Evolutionary conservation across 2,329 filamentous ascomycete species (phyloP).

Genomic region (Trematosphaeria pertusa): DNA sequence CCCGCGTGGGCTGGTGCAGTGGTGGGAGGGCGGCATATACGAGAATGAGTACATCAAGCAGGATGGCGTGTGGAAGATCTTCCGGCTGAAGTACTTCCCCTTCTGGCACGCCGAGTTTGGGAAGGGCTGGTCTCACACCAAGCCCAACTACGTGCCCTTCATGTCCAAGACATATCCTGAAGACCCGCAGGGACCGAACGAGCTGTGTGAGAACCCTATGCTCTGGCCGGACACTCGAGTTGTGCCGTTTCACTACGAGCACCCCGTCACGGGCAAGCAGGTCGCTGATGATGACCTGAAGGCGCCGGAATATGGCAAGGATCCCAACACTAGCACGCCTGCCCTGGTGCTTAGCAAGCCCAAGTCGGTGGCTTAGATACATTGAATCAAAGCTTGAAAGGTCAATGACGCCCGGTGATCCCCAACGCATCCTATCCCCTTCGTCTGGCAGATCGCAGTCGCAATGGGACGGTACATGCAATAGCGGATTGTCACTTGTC

Average conservation of each 20-base stretch:
- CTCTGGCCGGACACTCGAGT: constrained; percentile 65
- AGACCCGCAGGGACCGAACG: constrained; percentile 60
- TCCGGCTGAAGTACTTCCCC: constrained; percentile 62
- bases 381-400: not conserved
- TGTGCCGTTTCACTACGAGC: constrained; percentile 61
- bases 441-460: too few relatives aligned
- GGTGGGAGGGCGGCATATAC: constrained; percentile 66
- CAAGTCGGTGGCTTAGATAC: constrained; percentile 27
- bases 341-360: constrained; percentile 50
- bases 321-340: constrained; percentile 50
- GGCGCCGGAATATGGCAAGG: constrained; percentile 55
- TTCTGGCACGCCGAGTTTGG: constrained; percentile 64
- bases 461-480: too few relatives aligned
- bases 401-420: not conserved
- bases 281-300: constrained; percentile 57
- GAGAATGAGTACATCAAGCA: constrained; percentile 67
- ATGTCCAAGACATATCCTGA: constrained; percentile 58
- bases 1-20: constrained; percentile 61
- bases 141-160: constrained; percentile 62
- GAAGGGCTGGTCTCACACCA: constrained; percentile 62
- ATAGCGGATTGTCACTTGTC: too few relatives aligned
- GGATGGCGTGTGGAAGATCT: constrained; percentile 62
- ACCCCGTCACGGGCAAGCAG: constrained; percentile 58
- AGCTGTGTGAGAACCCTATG: constrained; percentile 61
- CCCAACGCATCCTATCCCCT: too few relatives aligned